Conservation (phyloP, 1,139 yeast species). For the Scheffersomyces quercinus region DNA sequence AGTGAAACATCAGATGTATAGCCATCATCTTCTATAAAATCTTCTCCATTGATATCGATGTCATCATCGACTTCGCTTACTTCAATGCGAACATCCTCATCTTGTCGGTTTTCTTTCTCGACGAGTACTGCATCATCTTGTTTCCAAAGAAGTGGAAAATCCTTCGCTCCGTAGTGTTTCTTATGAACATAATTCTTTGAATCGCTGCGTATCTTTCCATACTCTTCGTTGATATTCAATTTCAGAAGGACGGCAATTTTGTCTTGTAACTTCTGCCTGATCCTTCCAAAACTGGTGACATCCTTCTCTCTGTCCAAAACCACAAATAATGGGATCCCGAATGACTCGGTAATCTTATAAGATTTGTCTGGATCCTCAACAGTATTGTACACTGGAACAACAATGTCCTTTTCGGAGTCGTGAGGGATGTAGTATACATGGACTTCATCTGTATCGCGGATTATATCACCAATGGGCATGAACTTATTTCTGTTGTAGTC, state of each 20-base stretch:
- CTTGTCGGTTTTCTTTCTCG: background rate
- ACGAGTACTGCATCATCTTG: background rate
- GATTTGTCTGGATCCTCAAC: constrained; percentile 43
- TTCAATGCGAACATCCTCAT: background rate
- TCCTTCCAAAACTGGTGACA: constrained; percentile 48
- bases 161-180: constrained; percentile 27
- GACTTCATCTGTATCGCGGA: constrained; percentile 62
- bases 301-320: constrained; percentile 52
- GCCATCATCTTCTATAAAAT: constrained; percentile 20
- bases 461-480: constrained; percentile 69
- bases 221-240: constrained; percentile 25
- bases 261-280: constrained; percentile 58
- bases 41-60: constrained; percentile 14
- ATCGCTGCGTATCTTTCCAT: constrained; percentile 17
- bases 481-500: constrained; percentile 58
- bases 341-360: constrained; percentile 38
- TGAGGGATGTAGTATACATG: constrained; percentile 69
- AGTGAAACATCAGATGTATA: constrained; percentile 50
- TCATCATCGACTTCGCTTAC: constrained; percentile 5
- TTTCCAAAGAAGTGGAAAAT: constrained; percentile 31
- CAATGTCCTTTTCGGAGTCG: constrained; percentile 41
- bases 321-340: constrained; percentile 78
- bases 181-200: constrained; percentile 11
- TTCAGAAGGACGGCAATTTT: constrained; percentile 25
- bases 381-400: constrained; percentile 71